phyloP scores from a whole-genome alignment of 805 yeast genomes.

The Nakazawaea peltata region DNA sequence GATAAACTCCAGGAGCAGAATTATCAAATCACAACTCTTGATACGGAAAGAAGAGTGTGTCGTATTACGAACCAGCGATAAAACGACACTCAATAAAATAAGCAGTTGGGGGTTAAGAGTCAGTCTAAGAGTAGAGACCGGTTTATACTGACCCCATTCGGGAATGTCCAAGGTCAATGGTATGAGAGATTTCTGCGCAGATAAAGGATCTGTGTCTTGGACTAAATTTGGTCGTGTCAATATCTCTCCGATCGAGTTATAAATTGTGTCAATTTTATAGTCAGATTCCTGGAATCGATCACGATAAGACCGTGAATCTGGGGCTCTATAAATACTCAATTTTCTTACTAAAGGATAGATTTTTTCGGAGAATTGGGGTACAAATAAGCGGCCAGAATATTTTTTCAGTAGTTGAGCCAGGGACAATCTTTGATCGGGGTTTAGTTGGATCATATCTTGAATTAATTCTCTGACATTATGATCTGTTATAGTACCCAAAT shows the following conservation, averaged over 20 bases:
- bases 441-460: conserved; percentile 49
- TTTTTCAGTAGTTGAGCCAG: conserved; percentile 46
- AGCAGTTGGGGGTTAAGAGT: conserved; percentile 30
- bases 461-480: conserved; percentile 45
- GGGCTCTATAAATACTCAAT: conserved; percentile 18
- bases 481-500: conserved; percentile 48
- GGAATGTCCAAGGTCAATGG: conserved; percentile 42
- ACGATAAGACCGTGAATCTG: neutral
- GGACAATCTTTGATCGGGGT: conserved; percentile 52
- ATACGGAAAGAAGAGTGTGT: conserved; percentile 51
- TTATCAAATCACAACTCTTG: conserved; percentile 67
- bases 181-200: conserved; percentile 14
- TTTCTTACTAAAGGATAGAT: conserved; percentile 58
- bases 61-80: conserved; percentile 54
- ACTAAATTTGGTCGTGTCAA: neutral
- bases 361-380: conserved; percentile 59
- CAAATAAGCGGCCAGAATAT: conserved; percentile 49
- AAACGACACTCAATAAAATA: conserved; percentile 47
- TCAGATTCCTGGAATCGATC: conserved; percentile 38
- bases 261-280: conserved; percentile 50
- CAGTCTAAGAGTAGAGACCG: conserved; percentile 26
- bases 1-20: conserved; percentile 68
- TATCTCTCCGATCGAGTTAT: no score
- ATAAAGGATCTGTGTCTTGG: neutral
- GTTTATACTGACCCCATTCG: conserved; percentile 41